Evolutionary conservation across 805 yeast species (phyloP).

Genomic region (Wickerhamiella kurtzmanii): DNA sequence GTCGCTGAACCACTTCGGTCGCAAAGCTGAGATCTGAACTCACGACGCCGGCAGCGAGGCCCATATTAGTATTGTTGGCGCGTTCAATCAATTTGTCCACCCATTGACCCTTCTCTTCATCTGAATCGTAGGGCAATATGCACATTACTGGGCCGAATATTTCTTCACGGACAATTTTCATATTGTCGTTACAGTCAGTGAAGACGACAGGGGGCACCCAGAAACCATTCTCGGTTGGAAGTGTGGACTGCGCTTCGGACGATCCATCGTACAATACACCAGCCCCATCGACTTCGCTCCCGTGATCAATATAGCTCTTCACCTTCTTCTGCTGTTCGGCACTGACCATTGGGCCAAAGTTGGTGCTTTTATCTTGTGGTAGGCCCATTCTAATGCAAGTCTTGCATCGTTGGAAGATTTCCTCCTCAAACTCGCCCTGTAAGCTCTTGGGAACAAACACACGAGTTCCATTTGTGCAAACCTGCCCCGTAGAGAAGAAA

Average conservation of each 20-base stretch:
- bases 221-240: conserved; percentile 36
- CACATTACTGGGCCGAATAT: conserved; percentile 81
- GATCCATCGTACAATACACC: conserved; percentile 65
- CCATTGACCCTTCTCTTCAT: conserved; percentile 50
- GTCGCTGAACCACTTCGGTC: conserved; percentile 42
- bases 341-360: conserved; percentile 84
- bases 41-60: conserved; percentile 69
- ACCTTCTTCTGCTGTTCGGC: conserved; percentile 59
- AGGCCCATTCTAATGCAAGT: conserved; percentile 53
- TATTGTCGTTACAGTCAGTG: conserved; percentile 49
- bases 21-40: conserved; percentile 51
- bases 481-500: conserved; percentile 85
- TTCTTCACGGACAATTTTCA: conserved; percentile 60
- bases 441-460: conserved; percentile 69
- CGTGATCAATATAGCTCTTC: conserved; percentile 55
- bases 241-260: conserved; percentile 34
- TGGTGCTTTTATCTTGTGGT: conserved; percentile 57
- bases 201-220: conserved; percentile 64
- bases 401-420: conserved; percentile 39
- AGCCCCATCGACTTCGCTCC: conserved; percentile 75
- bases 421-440: conserved; percentile 54
- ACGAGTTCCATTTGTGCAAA: conserved; percentile 86
- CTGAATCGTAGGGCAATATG: conserved; percentile 55
- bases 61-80: conserved; percentile 61
- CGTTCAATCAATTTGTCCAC: conserved; percentile 57